phyloP scores from a whole-genome alignment of 2,329 filamentous ascomycete species.

The Alternaria sp. region DNA sequence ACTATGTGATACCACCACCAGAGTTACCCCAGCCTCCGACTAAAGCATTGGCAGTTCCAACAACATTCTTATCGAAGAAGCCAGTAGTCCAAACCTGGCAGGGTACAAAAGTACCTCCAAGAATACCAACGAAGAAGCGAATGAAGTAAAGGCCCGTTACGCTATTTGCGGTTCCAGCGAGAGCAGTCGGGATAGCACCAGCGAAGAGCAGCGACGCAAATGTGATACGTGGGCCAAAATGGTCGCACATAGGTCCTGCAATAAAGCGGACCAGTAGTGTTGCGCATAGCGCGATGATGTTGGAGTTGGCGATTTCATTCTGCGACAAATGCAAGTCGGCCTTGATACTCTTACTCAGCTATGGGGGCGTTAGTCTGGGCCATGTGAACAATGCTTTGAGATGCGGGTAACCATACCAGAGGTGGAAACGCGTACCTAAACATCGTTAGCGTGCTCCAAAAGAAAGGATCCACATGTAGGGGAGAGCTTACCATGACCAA shows the following conservation, averaged over 20 bases:
- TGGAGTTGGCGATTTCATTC: conserved; percentile 82
- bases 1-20: conserved; percentile 87
- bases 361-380: conserved; percentile 55
- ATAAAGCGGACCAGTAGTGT: conserved; percentile 76
- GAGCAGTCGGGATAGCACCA: conserved; percentile 80
- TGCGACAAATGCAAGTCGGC: conserved; percentile 76
- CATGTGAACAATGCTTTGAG: conserved; percentile 12
- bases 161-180: conserved; percentile 78
- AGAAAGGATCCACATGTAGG: conserved; percentile 9
- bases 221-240: conserved; percentile 79
- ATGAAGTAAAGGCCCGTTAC: conserved; percentile 73
- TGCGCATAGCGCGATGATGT: conserved; percentile 76
- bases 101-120: conserved; percentile 80
- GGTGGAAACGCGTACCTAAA: conserved; percentile 86
- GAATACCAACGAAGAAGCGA: conserved; percentile 82
- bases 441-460: conserved; percentile 31
- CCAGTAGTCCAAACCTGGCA: conserved; percentile 93
- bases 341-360: conserved; percentile 70
- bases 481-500: conserved; percentile 71
- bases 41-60: conserved; percentile 86
- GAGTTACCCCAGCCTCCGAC: conserved; percentile 87
- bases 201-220: conserved; percentile 80
- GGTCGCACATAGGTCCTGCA: conserved; percentile 85
- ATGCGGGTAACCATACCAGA: conserved; percentile 61
- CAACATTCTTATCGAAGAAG: conserved; percentile 92